Base-by-base conservation (phyloP, 1,139 yeast species). In the Candida sojae region DNA sequence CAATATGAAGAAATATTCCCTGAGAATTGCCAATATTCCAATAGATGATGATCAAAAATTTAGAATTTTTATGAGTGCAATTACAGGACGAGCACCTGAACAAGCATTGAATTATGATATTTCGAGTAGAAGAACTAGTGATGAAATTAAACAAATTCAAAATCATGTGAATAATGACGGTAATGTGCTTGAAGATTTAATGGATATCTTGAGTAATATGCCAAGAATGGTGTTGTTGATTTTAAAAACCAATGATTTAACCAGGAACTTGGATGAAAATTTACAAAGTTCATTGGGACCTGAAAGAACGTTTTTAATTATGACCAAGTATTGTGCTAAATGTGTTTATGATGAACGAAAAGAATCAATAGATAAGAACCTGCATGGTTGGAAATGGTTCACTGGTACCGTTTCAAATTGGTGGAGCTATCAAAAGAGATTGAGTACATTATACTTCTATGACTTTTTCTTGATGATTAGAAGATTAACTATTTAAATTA, bases 161-260 rank as follows among this genome's bases (percentile, higher is more conserved):
- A 62, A 64, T 3, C 83, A 86, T 13, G 63, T 92, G 43, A 70
- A 69, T 17, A 65, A 80, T 6, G 77, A 79, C 10, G 83, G 83
- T 6, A 87, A 86, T 0, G 70, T 91, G 8, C 64, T 95, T 34
- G 82, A 86, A 43, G 87, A 86, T 57, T 72, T 95, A 57, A 92
- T 95, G 96, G 75, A 79, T 21, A 79, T 95, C 48, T 73, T 95
- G 44, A 83, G 93, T 28, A 73, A 80, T 23, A 83, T 95, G 73
- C 99, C 99, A 2, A 74, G 93, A 45, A 82, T 92, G 31, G 96
- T 93, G 28, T 68, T 95, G 41, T 75, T 93, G 54, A 88, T 95
- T 48, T 73, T 95, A 59, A 95, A 95, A 63, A 95, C 99, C 0
- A 93, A 95, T 63, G 99, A 95, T 70, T 74, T 95, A 50, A 91